These are phyloP conservation scores for Xylaria curta DNA, from an alignment of 495 filamentous ascomycete genomes.

Conservation along the genomic window DNA sequence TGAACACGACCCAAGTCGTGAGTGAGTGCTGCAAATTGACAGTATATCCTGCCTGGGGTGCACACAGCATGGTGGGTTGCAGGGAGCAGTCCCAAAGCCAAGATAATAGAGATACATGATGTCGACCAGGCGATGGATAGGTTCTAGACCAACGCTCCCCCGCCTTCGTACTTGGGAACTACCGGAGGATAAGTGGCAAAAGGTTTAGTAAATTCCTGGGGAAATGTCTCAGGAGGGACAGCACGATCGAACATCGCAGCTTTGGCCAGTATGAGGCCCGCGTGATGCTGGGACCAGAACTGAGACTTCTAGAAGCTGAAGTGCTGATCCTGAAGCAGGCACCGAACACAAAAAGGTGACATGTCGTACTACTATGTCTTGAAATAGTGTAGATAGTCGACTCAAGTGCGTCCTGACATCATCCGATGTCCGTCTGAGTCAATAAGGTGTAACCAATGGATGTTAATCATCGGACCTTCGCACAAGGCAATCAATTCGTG, in stretches of 20 bases:
- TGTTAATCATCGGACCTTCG: constrained; percentile 12
- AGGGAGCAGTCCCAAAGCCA: not conserved
- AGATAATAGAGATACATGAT: constrained; percentile 6
- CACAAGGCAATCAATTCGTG: not conserved
- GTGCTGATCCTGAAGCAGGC: not conserved
- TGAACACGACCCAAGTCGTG: constrained; percentile 23
- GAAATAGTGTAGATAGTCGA: not conserved
- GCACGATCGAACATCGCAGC: not conserved
- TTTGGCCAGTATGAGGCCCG: not conserved
- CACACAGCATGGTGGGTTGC: not conserved
- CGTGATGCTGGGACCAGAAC: not conserved
- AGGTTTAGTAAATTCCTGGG: not conserved
- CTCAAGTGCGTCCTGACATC: constrained; percentile 9
- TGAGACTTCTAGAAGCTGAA: constrained; percentile 2
- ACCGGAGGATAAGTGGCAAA: not conserved
- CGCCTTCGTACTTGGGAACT: constrained; percentile 7
- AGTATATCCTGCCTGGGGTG: not conserved
- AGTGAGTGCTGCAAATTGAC: not conserved
- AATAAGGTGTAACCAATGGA: not conserved
- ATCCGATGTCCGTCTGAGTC: constrained; percentile 3
- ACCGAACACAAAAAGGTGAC: constrained; percentile 13
- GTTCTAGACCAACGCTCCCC: constrained; percentile 15
- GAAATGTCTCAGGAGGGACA: constrained; percentile 5
- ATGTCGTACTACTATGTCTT: constrained; percentile 12
- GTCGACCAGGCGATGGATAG: not conserved